phyloP scores from a whole-genome alignment of 2,329 filamentous ascomycete genomes.

The Diaporthe ilicicola region DNA sequence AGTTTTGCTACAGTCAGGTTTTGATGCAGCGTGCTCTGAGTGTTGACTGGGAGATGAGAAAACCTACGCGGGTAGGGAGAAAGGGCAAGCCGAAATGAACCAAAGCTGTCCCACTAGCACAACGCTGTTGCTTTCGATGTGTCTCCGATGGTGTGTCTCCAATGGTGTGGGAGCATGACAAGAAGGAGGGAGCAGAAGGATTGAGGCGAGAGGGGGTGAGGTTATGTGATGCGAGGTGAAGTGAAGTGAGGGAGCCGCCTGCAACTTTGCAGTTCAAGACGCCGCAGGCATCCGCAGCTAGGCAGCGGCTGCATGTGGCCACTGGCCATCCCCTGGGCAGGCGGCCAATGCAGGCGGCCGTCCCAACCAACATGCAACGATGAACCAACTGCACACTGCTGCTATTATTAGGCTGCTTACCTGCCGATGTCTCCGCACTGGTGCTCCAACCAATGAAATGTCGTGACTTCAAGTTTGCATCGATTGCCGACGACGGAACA shows the following conservation, averaged over 20 bases:
- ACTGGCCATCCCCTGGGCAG: not conserved
- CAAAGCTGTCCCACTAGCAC: no score
- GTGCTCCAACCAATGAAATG: not conserved
- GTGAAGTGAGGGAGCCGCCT: not conserved
- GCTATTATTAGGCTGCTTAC: not conserved
- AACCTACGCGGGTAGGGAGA: no score
- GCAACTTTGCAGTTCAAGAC: not conserved
- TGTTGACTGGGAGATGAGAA: no score
- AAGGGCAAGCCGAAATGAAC: no score
- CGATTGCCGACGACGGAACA: not conserved
- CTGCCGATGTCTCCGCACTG: not conserved
- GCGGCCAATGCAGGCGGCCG: not conserved
- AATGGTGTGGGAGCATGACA: not conserved
- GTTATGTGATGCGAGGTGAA: fast-evolving
- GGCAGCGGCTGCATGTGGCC: not conserved
- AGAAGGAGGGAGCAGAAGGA: not conserved
- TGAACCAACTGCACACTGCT: no score
- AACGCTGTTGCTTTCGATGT: no score
- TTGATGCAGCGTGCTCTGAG: no score
- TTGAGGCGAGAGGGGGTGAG: no score
- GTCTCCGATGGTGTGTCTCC: no score
- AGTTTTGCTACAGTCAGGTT: no score
- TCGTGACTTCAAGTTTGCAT: not conserved
- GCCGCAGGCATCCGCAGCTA: not conserved
- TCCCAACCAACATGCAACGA: not conserved